Evolutionary conservation across 768 basidiomycete genomes (phyloP).

Genomic region (Tubosaeta brunneosetosa): DNA sequence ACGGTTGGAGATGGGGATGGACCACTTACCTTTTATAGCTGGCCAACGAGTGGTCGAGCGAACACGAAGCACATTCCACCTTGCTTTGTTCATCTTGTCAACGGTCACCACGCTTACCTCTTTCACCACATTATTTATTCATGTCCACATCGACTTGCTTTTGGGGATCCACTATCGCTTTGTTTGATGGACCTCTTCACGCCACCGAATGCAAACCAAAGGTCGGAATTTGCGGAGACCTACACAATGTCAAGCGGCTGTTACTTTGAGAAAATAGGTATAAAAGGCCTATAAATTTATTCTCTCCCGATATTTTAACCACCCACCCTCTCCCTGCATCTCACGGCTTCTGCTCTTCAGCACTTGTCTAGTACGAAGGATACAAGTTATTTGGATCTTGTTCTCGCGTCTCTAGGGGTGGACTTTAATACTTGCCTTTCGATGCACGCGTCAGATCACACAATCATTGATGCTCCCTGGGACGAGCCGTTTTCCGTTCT

Average conservation of each 20-base stretch:
- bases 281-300: slow-evolving; percentile 13
- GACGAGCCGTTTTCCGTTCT: slow-evolving; percentile 4
- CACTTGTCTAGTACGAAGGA: slow-evolving; percentile 2
- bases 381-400: background rate
- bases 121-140: background rate
- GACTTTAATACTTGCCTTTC: slow-evolving; percentile 7
- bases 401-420: background rate
- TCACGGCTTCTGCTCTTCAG: slow-evolving; percentile 6
- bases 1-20: background rate
- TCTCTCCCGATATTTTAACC: background rate
- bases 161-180: slow-evolving; percentile 15
- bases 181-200: slow-evolving; percentile 10
- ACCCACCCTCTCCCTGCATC: background rate
- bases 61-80: background rate
- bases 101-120: slow-evolving; percentile 4
- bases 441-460: slow-evolving; percentile 9
- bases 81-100: slow-evolving; percentile 22
- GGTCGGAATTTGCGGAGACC: background rate
- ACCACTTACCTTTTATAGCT: slow-evolving; percentile 14
- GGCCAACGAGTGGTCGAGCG: slow-evolving; percentile 1
- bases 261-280: slow-evolving; percentile 7
- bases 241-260: slow-evolving; percentile 7
- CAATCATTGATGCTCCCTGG: background rate
- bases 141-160: slow-evolving; percentile 7
- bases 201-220: slow-evolving; percentile 19